phyloP scores from a whole-genome alignment of 148 eudicot genomes.

The Nepenthes gracilis region DNA sequence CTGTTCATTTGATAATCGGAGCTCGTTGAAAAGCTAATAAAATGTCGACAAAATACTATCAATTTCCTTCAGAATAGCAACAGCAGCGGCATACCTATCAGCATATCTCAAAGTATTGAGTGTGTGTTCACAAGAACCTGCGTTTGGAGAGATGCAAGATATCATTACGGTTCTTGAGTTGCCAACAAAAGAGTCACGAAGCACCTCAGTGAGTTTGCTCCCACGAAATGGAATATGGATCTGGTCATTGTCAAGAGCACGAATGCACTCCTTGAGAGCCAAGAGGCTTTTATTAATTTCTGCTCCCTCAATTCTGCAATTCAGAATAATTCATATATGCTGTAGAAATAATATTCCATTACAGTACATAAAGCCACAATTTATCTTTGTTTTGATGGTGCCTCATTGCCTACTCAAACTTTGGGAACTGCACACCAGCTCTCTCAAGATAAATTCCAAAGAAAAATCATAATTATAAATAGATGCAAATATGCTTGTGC shows the following conservation, averaged over 20 bases:
- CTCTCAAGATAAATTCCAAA: neutral
- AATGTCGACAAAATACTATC: neutral
- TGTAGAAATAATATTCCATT: neutral
- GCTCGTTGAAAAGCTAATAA: neutral
- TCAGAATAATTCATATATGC: neutral
- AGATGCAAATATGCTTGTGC: too few relatives aligned
- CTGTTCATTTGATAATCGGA: slow-evolving; percentile 25
- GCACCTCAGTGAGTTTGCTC: slow-evolving; percentile 99
- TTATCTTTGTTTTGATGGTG: neutral
- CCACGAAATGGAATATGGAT: slow-evolving; percentile 98
- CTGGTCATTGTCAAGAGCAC: slow-evolving; percentile 98
- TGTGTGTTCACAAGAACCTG: slow-evolving; percentile 96
- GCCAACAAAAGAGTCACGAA: slow-evolving; percentile 98
- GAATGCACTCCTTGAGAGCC: slow-evolving; percentile 99
- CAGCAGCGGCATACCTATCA: slow-evolving; percentile 47
- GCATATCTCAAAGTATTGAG: slow-evolving; percentile 99
- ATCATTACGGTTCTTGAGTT: slow-evolving; percentile 99
- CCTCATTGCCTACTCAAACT: neutral
- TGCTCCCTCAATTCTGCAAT: slow-evolving; percentile 94
- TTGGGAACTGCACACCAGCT: neutral
- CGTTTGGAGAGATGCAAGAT: slow-evolving; percentile 93
- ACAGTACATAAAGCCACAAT: neutral
- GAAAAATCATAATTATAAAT: neutral
- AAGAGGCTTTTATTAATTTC: slow-evolving; percentile 96
- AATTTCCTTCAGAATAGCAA: neutral